Evolutionary conservation across 2,329 filamentous ascomycete species (phyloP).

Genomic region (Trichoderma asperellum): DNA sequence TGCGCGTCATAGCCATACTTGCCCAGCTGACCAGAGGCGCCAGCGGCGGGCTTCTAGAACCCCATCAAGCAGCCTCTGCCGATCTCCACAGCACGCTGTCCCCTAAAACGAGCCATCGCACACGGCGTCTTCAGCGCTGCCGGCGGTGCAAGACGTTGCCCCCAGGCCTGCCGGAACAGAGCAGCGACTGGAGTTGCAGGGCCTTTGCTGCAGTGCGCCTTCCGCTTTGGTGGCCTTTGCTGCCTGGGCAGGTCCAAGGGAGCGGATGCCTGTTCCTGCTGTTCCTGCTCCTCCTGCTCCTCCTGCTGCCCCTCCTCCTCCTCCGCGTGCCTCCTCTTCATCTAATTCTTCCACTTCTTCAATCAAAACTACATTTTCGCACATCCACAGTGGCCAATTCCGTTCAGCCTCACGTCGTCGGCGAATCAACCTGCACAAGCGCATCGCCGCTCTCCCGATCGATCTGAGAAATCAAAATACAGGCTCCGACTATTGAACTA

Average conservation of each 20-base stretch:
- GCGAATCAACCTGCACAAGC: constrained; percentile 23
- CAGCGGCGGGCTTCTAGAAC: constrained; percentile 22
- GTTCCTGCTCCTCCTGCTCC: background rate
- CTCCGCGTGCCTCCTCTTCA: background rate
- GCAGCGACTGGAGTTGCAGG: background rate
- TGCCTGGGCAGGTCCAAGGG: background rate
- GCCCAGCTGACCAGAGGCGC: constrained; percentile 17
- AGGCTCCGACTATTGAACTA: constrained; percentile 10
- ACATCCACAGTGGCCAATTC: background rate
- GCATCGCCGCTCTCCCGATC: constrained; percentile 19
- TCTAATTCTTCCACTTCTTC: background rate
- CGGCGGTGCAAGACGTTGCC: too few relatives aligned
- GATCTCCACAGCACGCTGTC: constrained; percentile 9
- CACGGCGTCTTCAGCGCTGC: background rate
- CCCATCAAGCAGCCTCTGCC: constrained; percentile 3
- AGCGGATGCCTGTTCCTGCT: constrained; percentile 14
- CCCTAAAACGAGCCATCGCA: background rate
- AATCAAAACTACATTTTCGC: background rate
- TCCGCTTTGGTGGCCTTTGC: background rate
- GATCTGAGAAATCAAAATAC: background rate
- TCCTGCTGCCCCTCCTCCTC: background rate
- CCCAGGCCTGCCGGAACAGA: background rate
- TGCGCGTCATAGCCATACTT: constrained; percentile 30
- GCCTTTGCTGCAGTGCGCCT: background rate
- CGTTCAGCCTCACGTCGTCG: constrained; percentile 14